Percentiles rank a stretch among this genome's conserved stretches.
phyloP scores from a whole-genome alignment of 2,329 filamentous ascomycete species.

The Drechslerella coelobrocha region DNA sequence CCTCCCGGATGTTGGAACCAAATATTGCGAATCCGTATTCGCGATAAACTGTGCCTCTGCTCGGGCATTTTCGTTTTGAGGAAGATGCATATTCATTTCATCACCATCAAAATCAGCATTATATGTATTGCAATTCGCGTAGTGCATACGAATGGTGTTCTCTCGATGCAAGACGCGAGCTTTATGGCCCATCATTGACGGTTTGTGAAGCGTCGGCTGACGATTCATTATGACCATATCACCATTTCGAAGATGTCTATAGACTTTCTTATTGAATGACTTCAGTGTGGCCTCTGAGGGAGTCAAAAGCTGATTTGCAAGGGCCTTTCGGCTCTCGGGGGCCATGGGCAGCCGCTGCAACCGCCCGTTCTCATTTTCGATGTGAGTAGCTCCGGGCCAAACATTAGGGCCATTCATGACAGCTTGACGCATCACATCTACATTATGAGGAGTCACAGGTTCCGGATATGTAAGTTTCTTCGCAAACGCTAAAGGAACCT shows the following conservation, averaged over 20 bases:
- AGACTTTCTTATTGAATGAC: slow-evolving; percentile 90
- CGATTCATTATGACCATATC: slow-evolving; percentile 99
- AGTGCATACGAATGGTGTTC: slow-evolving; percentile 99
- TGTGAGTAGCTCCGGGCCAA: slow-evolving; percentile 92
- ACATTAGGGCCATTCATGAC: slow-evolving; percentile 93
- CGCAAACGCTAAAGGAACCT: slow-evolving; percentile 85
- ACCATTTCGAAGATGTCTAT: slow-evolving; percentile 92
- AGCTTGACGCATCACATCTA: slow-evolving; percentile 91
- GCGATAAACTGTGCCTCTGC: slow-evolving; percentile 92
- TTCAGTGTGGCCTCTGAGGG: slow-evolving; percentile 76
- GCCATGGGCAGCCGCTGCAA: slow-evolving; percentile 68
- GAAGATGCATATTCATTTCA: slow-evolving; percentile 99
- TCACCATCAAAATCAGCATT: slow-evolving; percentile 99
- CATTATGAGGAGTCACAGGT: slow-evolving; percentile 96
- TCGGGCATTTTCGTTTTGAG: slow-evolving; percentile 92
- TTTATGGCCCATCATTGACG: slow-evolving; percentile 97
- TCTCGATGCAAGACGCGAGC: slow-evolving; percentile 90
- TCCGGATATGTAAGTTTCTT: slow-evolving; percentile 96
- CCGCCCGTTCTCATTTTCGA: slow-evolving; percentile 94
- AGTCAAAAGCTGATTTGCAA: slow-evolving; percentile 85
- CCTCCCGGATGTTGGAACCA: slow-evolving; percentile 91
- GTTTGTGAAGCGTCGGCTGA: slow-evolving; percentile 96
- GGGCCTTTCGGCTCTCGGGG: slow-evolving; percentile 78
- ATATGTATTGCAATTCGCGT: slow-evolving; percentile 99
- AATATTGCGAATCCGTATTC: slow-evolving; percentile 95